phyloP scores from a whole-genome alignment of 441 rosid genomes.

The Erodium texanum region DNA sequence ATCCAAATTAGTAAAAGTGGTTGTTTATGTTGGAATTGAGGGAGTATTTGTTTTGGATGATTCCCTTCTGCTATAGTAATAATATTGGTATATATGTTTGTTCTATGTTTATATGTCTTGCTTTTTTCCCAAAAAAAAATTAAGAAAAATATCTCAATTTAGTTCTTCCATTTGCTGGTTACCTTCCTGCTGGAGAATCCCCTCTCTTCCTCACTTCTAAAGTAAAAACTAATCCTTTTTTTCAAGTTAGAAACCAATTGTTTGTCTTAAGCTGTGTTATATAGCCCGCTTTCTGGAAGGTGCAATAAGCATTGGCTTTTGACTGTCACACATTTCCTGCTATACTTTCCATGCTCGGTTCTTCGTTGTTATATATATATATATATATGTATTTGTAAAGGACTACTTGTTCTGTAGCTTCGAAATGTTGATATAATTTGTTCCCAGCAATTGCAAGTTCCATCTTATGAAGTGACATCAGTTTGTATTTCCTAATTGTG shows the following conservation, averaged over 20 bases:
- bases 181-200: too few species aligned
- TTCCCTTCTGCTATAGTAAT: too few species aligned
- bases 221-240: neutral
- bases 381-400: neutral
- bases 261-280: neutral
- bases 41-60: too few species aligned
- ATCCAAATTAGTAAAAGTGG: too few species aligned
- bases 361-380: neutral
- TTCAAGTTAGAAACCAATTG: neutral
- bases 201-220: neutral
- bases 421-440: neutral
- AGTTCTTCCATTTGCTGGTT: too few species aligned
- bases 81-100: neutral
- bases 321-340: neutral
- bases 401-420: neutral
- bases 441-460: neutral
- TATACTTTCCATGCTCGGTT: neutral
- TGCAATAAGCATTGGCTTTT: neutral
- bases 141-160: too few species aligned
- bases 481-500: slow-evolving; percentile 18
- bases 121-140: too few species aligned
- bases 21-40: too few species aligned
- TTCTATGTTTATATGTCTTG: too few species aligned
- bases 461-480: neutral
- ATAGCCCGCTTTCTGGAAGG: neutral